Evolutionary conservation across 2,329 filamentous ascomycete species (phyloP).

Genomic region (Stagonosporopsis tanaceti): DNA sequence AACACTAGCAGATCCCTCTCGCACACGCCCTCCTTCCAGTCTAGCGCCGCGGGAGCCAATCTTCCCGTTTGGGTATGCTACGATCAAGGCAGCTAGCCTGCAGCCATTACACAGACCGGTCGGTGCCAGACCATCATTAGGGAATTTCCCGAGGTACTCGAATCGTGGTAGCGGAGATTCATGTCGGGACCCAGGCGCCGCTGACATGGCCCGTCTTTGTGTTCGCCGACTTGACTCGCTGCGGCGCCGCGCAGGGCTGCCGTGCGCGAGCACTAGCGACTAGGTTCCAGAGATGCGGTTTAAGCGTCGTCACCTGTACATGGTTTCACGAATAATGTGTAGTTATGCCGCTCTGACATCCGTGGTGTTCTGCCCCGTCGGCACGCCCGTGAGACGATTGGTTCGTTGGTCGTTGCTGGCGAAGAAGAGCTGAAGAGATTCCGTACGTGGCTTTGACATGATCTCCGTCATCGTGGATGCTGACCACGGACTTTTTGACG

Average conservation of each 20-base stretch:
- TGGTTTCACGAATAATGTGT: not conserved
- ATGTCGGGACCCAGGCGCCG: conserved; percentile 5
- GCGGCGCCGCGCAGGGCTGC: not conserved
- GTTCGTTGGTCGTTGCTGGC: not conserved
- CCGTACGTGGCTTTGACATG: not conserved
- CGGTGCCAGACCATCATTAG: not conserved
- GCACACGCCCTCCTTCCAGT: not conserved
- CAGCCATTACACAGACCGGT: not conserved
- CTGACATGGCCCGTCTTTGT: not conserved
- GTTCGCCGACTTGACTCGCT: not conserved
- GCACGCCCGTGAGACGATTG: not conserved
- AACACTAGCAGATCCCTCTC: conserved; percentile 2
- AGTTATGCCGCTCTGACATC: not conserved
- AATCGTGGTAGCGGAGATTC: not conserved
- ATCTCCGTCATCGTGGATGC: not conserved
- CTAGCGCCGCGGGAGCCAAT: conserved; percentile 4
- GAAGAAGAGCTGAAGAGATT: not conserved
- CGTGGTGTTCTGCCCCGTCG: not conserved
- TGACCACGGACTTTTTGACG: not conserved
- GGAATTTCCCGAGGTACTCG: not conserved
- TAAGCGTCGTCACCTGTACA: not conserved
- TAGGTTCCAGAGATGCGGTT: not conserved
- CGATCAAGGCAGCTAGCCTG: not conserved
- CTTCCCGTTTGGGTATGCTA: not conserved
- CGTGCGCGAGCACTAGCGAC: not conserved